phyloP scores from a whole-genome alignment of 345 rosid genomes.

The Alliaria petiolata region DNA sequence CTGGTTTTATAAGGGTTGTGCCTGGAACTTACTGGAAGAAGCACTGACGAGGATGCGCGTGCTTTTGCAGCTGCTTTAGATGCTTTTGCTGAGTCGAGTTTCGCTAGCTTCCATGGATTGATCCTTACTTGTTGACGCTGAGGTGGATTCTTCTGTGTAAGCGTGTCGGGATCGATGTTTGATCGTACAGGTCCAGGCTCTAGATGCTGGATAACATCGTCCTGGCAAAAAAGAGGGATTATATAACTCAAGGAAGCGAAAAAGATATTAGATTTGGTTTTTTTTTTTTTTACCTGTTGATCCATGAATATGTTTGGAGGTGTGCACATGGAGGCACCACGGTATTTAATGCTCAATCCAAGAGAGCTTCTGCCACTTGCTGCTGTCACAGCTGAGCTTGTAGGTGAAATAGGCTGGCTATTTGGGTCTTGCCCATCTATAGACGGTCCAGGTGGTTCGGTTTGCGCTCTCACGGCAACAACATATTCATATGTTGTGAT shows the following conservation, averaged over 20 bases:
- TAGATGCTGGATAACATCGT: conserved; percentile 82
- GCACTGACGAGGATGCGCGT: conserved; percentile 84
- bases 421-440: conserved; percentile 66
- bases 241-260: neutral
- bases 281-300: conserved; percentile 63
- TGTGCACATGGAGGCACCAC: conserved; percentile 82
- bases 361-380: conserved; percentile 86
- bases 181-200: conserved; percentile 82
- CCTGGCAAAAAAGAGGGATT: conserved; percentile 37
- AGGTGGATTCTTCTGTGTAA: conserved; percentile 48
- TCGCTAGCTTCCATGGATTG: conserved; percentile 93
- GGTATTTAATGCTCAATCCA: conserved; percentile 76
- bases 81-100: conserved; percentile 77
- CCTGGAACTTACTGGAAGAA: conserved; percentile 58
- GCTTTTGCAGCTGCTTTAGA: conserved; percentile 85
- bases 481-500: conserved; percentile 93
- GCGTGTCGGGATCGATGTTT: conserved; percentile 67
- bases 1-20: conserved; percentile 57
- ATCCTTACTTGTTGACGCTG: conserved; percentile 70
- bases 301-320: conserved; percentile 98
- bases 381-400: conserved; percentile 83
- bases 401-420: conserved; percentile 72
- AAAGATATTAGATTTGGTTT: neutral
- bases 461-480: conserved; percentile 87
- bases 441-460: conserved; percentile 72